Evolutionary conservation across 73 alveolate genomes (phyloP).

Genomic region (Symbiodinium natans): DNA sequence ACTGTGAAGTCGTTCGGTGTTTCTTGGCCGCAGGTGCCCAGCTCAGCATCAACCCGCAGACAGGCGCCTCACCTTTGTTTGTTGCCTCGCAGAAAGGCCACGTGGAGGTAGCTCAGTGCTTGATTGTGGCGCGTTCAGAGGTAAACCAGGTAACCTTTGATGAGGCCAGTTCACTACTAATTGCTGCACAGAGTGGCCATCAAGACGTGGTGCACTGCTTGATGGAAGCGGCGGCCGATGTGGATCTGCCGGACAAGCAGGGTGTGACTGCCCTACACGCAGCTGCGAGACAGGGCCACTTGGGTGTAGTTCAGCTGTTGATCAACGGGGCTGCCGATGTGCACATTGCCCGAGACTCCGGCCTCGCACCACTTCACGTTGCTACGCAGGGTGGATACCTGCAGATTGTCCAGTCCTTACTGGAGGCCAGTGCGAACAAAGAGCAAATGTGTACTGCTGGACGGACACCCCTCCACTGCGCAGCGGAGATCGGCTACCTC

Average conservation of each 20-base stretch:
- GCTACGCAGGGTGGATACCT: not conserved
- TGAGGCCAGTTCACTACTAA: not conserved
- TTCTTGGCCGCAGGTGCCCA: not conserved
- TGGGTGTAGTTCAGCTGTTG: not conserved
- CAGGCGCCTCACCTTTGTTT: not conserved
- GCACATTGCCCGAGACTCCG: conserved; percentile 6
- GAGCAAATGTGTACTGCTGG: not conserved
- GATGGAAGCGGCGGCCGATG: not conserved
- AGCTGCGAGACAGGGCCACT: conserved; percentile 4
- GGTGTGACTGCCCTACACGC: not conserved
- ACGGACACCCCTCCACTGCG: not conserved
- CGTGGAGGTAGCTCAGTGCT: not conserved
- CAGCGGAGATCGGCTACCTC: not conserved
- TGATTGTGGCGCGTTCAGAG: not conserved
- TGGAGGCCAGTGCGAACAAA: not conserved
- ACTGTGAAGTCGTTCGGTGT: not conserved
- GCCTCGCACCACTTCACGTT: not conserved
- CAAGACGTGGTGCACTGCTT: conserved; percentile 13
- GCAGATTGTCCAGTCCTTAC: conserved; percentile 5
- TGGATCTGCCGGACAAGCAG: not conserved
- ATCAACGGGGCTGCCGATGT: not conserved
- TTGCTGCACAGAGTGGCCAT: not conserved
- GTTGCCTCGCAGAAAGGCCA: not conserved
- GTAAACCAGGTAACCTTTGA: not conserved
- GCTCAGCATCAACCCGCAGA: not conserved